These are phyloP conservation scores for Fusarium sp. DNA, from an alignment of 2,329 filamentous ascomycete species.

Conservation along the genomic window DNA sequence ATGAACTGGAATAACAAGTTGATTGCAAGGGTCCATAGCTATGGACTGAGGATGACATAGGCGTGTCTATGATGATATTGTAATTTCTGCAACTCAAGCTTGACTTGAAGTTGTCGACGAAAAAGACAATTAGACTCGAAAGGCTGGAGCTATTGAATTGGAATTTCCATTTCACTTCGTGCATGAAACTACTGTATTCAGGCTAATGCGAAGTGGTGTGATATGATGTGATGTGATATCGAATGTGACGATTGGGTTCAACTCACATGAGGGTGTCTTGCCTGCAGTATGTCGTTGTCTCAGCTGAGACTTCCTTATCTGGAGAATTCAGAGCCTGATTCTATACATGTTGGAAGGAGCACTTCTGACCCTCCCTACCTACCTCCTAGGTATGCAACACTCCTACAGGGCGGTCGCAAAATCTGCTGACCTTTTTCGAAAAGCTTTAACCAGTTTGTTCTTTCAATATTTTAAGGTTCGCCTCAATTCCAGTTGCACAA, in stretches of 20 bases:
- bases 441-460: neutral
- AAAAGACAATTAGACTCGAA: neutral
- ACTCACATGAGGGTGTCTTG: constrained; percentile 3
- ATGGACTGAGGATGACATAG: neutral
- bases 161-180: constrained; percentile 2
- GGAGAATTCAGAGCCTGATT: constrained; percentile 10
- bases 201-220: constrained; percentile 6
- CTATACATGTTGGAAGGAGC: neutral
- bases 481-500: neutral
- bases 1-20: neutral
- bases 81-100: neutral
- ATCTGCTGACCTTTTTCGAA: neutral
- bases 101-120: neutral
- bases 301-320: constrained; percentile 1
- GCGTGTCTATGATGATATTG: neutral
- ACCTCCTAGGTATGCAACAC: neutral
- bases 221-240: constrained; percentile 10
- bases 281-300: constrained; percentile 12
- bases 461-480: constrained; percentile 8
- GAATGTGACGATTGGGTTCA: neutral
- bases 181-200: neutral
- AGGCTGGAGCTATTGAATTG: neutral
- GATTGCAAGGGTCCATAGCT: neutral
- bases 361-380: neutral
- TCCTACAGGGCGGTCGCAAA: neutral